Percentiles rank a stretch among this genome's conserved stretches.
Conservation (phyloP, 176 grass and related monocot genomes). For the Carex kokanica region DNA sequence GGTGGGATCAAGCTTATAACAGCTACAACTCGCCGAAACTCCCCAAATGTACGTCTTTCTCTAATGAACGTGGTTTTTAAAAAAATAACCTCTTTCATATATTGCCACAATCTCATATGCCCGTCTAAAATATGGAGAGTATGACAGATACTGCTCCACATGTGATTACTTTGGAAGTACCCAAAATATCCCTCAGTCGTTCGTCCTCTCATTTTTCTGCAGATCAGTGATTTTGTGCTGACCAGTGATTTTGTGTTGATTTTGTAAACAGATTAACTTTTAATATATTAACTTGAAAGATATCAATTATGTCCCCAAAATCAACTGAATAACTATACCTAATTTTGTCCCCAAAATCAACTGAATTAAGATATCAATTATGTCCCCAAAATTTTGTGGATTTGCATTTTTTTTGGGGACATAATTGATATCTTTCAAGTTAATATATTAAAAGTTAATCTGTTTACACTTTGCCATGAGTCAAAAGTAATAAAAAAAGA, state of each 20-base stretch:
- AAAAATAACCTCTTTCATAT: neutral
- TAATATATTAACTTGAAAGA: neutral
- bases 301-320: neutral
- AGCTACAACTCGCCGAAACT: constrained; percentile 94
- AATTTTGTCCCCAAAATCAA: too few relatives aligned
- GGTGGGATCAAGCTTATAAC: constrained; percentile 86
- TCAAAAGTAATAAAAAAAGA: neutral
- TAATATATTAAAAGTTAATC: neutral
- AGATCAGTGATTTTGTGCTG: neutral
- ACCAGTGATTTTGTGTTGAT: too few relatives aligned
- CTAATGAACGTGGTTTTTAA: neutral
- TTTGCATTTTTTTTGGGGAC: neutral
- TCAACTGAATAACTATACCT: too few relatives aligned
- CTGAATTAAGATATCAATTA: too few relatives aligned
- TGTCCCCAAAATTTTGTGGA: neutral
- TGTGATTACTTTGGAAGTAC: neutral
- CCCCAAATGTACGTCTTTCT: constrained; percentile 70
- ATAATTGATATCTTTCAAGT: neutral
- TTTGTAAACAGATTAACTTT: neutral
- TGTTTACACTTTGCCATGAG: neutral
- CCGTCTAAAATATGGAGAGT: neutral
- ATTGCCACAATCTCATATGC: neutral
- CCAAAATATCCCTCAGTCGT: neutral
- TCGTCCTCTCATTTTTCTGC: neutral
- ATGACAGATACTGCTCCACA: neutral